A percentile compares a stretch with the other conserved stretches of the same genome.
Conservation (phyloP, 352 stramenopile species). For the Thraustochytrium striatum region DNA sequence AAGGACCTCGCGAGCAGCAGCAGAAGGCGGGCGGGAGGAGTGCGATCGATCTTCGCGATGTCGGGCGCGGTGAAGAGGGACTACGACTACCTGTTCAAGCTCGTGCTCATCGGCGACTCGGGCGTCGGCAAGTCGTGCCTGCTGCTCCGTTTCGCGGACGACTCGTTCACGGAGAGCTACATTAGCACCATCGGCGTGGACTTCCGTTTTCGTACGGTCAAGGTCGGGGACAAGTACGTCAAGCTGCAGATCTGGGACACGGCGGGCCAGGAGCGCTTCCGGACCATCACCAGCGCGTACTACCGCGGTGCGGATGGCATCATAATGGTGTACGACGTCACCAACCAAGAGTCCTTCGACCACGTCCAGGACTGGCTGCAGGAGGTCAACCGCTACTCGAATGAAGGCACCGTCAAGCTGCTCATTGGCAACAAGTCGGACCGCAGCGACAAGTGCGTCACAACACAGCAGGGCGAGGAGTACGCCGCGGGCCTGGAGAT, state of each 20-base stretch:
- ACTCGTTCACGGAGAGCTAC: constrained; percentile 99
- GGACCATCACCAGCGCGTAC: constrained; percentile 98
- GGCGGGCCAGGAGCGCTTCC: constrained; percentile 98
- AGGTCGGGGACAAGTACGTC: constrained; percentile 97
- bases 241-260: constrained; percentile 93
- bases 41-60: too few species aligned
- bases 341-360: constrained; percentile 84
- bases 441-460: constrained; percentile 88
- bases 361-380: constrained; percentile 99
- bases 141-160: constrained; percentile 95
- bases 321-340: constrained; percentile 88
- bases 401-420: constrained; percentile 96
- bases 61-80: constrained; percentile 26
- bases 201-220: constrained; percentile 96
- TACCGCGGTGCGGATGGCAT: constrained; percentile 98
- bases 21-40: too few species aligned
- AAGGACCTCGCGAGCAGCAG: too few species aligned
- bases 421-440: constrained; percentile 99
- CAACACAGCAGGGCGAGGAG: constrained; percentile 91
- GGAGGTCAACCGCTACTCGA: constrained; percentile 96
- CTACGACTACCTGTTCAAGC: constrained; percentile 56
- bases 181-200: constrained; percentile 99
- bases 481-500: constrained; percentile 94
- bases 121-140: constrained; percentile 97
- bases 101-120: constrained; percentile 93